A percentile compares a stretch with the other conserved stretches of the same genome.
Evolutionary conservation across 1,284 basidiomycete genomes (phyloP).

Genomic region (Cryptococcus jaspeensis): DNA sequence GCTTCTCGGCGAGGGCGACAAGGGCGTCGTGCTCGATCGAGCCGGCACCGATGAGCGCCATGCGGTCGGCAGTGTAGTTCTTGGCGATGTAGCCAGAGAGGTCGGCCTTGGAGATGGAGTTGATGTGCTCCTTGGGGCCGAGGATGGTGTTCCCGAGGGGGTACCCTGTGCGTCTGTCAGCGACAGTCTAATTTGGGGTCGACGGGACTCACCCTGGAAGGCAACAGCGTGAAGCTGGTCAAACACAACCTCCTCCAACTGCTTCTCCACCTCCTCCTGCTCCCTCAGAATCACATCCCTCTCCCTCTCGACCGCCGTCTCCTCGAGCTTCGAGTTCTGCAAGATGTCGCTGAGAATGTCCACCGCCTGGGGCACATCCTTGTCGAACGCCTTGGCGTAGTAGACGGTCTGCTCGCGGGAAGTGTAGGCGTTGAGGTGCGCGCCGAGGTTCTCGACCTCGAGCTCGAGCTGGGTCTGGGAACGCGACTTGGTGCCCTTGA

Average conservation of each 20-base stretch:
- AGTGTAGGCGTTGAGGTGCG: conserved; percentile 97
- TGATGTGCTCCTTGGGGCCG: conserved; percentile 93
- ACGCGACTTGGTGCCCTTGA: conserved; percentile 86
- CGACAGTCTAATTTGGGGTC: conserved; percentile 8
- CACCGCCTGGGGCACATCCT: conserved; percentile 87
- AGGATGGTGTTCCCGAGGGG: conserved; percentile 96
- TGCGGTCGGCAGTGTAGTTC: conserved; percentile 95
- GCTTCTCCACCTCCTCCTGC: conserved; percentile 99
- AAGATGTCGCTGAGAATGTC: conserved; percentile 99
- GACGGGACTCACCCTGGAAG: conserved; percentile 57
- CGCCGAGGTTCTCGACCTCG: conserved; percentile 97
- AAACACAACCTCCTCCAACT: conserved; percentile 97
- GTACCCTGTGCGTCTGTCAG: conserved; percentile 61
- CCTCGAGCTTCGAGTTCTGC: conserved; percentile 95
- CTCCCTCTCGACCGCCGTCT: conserved; percentile 86
- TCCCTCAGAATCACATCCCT: conserved; percentile 95
- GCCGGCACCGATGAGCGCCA: conserved; percentile 97
- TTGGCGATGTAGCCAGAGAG: conserved; percentile 90
- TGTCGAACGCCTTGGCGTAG: conserved; percentile 97
- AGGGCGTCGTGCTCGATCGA: conserved; percentile 91
- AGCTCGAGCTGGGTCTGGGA: conserved; percentile 90
- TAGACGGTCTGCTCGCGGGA: conserved; percentile 99
- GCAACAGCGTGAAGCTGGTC: conserved; percentile 97
- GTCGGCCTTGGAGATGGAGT: conserved; percentile 91
- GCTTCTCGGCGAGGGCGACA: conserved; percentile 90